Percentiles rank a stretch among this genome's conserved stretches.
These are phyloP conservation scores for Candida anglica DNA, from an alignment of 805 yeast species.

Conservation along the genomic window DNA sequence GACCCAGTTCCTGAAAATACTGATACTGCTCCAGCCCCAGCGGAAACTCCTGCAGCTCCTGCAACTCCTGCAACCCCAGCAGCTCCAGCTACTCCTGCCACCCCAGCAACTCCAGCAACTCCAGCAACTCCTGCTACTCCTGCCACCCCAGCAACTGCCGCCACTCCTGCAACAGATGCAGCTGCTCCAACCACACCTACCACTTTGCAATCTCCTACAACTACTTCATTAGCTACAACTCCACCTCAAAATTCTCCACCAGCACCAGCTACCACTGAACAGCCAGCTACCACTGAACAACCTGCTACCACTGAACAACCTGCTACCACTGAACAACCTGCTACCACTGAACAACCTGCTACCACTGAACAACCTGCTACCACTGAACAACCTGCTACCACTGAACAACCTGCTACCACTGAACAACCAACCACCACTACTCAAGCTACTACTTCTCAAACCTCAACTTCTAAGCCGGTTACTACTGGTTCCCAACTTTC, in stretches of 20 bases:
- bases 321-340: conserved; percentile 11
- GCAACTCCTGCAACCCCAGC: conserved; percentile 10
- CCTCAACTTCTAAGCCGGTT: conserved; percentile 10
- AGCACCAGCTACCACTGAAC: conserved; percentile 6
- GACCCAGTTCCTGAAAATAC: conserved; percentile 10
- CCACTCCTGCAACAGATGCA: conserved; percentile 10
- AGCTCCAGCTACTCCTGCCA: conserved; percentile 20
- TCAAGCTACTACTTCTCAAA: conserved; percentile 7
- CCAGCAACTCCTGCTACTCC: conserved; percentile 20
- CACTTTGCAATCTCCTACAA: conserved; percentile 8
- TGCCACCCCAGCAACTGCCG: conserved; percentile 14
- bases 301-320: conserved; percentile 11
- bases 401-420: conserved; percentile 21
- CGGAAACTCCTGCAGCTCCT: conserved; percentile 9
- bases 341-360: conserved; percentile 5
- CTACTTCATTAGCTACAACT: conserved; percentile 11
- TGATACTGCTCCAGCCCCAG: conserved; percentile 10
- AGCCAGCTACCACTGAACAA: conserved; percentile 9
- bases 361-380: conserved; percentile 5
- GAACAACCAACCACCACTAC: conserved; percentile 17
- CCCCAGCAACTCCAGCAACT: conserved; percentile 10
- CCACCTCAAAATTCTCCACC: no score
- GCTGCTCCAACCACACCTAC: conserved; percentile 9
- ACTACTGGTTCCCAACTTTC: conserved; percentile 14
- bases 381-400: conserved; percentile 12